Base-by-base conservation (phyloP, 192 early-diverging fungal species). In the Umbelopsis vinacea region DNA sequence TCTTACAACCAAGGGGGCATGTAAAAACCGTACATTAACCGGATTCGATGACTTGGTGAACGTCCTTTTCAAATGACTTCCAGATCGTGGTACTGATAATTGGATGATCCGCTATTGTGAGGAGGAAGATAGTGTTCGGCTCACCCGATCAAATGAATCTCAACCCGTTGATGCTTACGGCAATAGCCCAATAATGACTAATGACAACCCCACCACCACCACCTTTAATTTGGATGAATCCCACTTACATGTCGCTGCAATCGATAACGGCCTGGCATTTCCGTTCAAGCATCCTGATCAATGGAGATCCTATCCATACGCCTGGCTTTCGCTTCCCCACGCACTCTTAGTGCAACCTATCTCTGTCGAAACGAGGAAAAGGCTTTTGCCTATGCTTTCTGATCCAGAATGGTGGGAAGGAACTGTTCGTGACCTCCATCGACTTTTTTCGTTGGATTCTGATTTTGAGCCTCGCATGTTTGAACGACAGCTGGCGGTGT, bases 261-360 rank as follows among this genome's bases (percentile, higher is more conserved):
- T 97, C 71, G 95, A 97, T 76, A 95, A 97, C 74, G 95, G 95
- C 11, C 84, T 97, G n/a, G 93, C 95, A 4, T 97, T 97, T 70
- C 95, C 95, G 0, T 93, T 87, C 79, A 95, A 97, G 66, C 95
- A 97, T 70, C 95, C 95, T 0, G 93, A 97, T 74, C 81, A 88
- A 52, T 93, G 90, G 89, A 79, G 95, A 7, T 93, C 92, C 0
- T 97, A 96, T 69, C 95, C 95, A 10, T 96, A 91, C 81, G 95
- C 92, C n/a, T 97, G 95, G 95, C 76, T 90, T 12, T 88, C 79
- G 68, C 84, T 97, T 24, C 91, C 93, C 6, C 80, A 84, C 5
- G 60, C 88, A 5, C 79, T 90, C 53, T 76, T 91, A 23, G 81
- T 71, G 0, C 76, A 73, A 38, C 87, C 94, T 9, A 96, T 96